Evolutionary conservation across 208 protist species (phyloP).

Genomic region (Trypanosomatidae sp.): DNA sequence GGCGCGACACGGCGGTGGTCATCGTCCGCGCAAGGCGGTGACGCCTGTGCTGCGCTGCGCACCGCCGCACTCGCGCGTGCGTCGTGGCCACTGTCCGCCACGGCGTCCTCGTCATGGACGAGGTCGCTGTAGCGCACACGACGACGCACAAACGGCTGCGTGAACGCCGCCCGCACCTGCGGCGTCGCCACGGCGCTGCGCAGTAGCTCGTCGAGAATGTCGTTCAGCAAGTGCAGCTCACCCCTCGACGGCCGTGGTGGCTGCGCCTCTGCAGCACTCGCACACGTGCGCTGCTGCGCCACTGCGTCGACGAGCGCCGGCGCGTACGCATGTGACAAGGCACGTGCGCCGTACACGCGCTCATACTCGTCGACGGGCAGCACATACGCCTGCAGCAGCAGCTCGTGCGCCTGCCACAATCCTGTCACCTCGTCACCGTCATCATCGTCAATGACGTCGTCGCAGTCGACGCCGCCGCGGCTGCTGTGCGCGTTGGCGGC

Average conservation of each 20-base stretch:
- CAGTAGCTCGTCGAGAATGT: slow-evolving; percentile 53
- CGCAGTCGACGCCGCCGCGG: background rate
- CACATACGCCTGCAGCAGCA: slow-evolving; percentile 67
- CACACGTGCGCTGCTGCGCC: no score
- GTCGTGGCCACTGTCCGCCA: no score
- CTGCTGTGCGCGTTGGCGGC: no score
- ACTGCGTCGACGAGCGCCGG: background rate
- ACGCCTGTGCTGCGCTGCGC: no score
- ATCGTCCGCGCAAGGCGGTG: no score
- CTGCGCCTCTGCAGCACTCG: background rate
- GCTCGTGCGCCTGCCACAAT: slow-evolving; percentile 32
- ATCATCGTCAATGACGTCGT: background rate
- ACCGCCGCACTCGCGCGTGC: no score
- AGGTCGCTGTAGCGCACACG: no score
- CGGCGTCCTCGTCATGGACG: slow-evolving; percentile 15
- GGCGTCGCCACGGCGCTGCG: slow-evolving; percentile 38
- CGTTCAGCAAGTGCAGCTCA: slow-evolving; percentile 12
- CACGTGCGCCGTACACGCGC: slow-evolving; percentile 25
- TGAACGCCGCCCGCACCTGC: slow-evolving; percentile 36
- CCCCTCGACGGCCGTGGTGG: slow-evolving; percentile 3
- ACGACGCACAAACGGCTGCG: no score
- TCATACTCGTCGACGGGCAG: slow-evolving; percentile 62
- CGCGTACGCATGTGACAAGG: slow-evolving; percentile 16
- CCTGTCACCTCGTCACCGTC: slow-evolving; percentile 11
- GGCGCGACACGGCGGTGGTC: no score